Evolutionary conservation across 257 asterid genomes (phyloP).

Genomic region (Capsicum rhomboideum): DNA sequence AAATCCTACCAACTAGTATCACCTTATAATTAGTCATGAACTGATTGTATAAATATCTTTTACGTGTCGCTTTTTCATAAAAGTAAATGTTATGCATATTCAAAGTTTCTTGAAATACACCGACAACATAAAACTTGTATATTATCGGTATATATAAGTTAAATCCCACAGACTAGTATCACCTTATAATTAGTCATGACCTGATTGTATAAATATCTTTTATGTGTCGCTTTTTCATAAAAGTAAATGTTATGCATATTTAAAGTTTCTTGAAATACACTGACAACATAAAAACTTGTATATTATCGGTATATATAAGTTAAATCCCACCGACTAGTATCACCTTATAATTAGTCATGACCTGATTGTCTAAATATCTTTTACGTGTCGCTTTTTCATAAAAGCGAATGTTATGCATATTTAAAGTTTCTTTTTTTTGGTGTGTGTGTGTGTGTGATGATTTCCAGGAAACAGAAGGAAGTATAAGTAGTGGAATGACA

Average conservation of each 20-base stretch:
- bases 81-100: too few species aligned
- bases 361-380: not conserved
- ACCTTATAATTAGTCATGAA: not conserved
- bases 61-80: fast-evolving
- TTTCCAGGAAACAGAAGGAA: slow-evolving; percentile 2
- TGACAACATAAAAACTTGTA: not conserved
- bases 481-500: not conserved
- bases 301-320: not conserved
- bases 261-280: not conserved
- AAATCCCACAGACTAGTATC: not conserved
- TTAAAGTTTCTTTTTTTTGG: too few species aligned
- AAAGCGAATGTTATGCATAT: too few species aligned
- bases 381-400: fast-evolving
- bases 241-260: too few species aligned
- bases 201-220: not conserved
- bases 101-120: not conserved
- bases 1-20: not conserved
- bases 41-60: not conserved
- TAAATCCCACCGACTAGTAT: not conserved
- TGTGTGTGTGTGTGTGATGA: too few species aligned
- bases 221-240: fast-evolving
- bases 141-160: not conserved
- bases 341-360: not conserved
- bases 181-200: not conserved
- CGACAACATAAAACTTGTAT: not conserved